Base-by-base conservation (phyloP, 805 yeast genomes). In the Komagataella mondaviorum region DNA sequence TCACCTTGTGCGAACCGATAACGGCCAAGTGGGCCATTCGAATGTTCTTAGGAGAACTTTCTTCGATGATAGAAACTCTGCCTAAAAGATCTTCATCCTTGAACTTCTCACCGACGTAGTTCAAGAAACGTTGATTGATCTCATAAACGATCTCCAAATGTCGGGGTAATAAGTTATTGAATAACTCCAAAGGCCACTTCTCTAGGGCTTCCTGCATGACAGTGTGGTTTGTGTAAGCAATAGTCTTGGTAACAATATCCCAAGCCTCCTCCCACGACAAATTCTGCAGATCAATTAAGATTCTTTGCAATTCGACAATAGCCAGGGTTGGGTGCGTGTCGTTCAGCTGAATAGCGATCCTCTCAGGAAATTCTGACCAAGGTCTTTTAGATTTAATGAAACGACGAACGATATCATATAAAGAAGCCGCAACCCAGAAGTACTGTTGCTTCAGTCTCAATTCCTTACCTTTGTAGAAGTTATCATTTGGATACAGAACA, bases 281-380 rank as follows among this genome's bases (percentile, higher is more conserved):
- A 51, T 81, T 81, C 70, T 90, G 96, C 58, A 84, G 70, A 67
- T 89, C 97, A 54, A 89, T 83, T 53, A 89, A 71, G 51, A 90
- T 77, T 69, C 97, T 78, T 71, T 86, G 91, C 58, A 89, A 75
- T 68, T 89, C 97, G 46, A 88, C 93, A 61, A 90, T 73, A 3
- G 96, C 96, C 60, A 89, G 70, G 4, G 96, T 86, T 51, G 97
- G 97, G 64, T 89, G 97, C 12, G 97, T 89, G 64, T 89, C 97
- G 64, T 89, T 89, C 65, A 90, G 77, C 71, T 90, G 97, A 64
- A 89, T 89, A 39, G 96, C 96, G 55, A 88, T 79, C 62, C 83
- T 82, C 54, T 86, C 91, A 17, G 96, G 80, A 65, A 89, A 85
- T 63, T 85, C 88, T 43, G 73, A 61, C 95, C 96, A 89, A 48